Evolutionary conservation across 805 yeast species (phyloP), one percentile per base, ranked within the genome.

Genomic region (Clavispora asparagi): DNA sequence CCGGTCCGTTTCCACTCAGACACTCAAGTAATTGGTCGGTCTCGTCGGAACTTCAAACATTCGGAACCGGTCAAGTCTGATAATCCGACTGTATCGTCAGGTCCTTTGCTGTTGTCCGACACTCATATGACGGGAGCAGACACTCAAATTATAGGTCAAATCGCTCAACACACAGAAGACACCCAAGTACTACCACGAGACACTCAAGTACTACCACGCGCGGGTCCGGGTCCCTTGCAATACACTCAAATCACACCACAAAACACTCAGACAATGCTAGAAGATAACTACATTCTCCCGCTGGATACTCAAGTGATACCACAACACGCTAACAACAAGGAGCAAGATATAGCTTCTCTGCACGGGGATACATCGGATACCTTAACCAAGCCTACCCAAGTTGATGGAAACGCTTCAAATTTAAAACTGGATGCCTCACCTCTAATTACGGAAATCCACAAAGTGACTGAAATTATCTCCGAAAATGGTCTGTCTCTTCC

Each of bases 1-100:
- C 37, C 37, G 5, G 4, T 16, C 37, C 37, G 37, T 6, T 33
- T 33, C 10, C 37, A 33, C 9, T 33, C 37, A 12, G 47, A 47
- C 19, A 47, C 50, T 6, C 50, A 44, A 39, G 19, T 37, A 13
- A 30, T 40, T 17, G 42, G 41, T 11, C 41, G 25, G 5, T 13
- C 28, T n/a, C 2, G 30, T 13, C 25, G 19, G 3, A 7, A 26
- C 35, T 7, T 14, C 9, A 4, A 4, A 4, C 25, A 33, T 17
- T 16, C 25, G 16, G 37, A 33, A 16, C 7, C 25, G 25, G 25
- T 10, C 7, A 33, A 33, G 7, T 33, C 37, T 11, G 25, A 33
- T 23, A 17, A 7, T 3, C 37, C 10, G 23, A 16, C 16, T 8
- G 6, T 23, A 17, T 33, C 37, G 3, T 17, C 37, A 1, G 13